phyloP scores from a whole-genome alignment of 164 flowering plant species.

The Nymphaea thermarum region DNA sequence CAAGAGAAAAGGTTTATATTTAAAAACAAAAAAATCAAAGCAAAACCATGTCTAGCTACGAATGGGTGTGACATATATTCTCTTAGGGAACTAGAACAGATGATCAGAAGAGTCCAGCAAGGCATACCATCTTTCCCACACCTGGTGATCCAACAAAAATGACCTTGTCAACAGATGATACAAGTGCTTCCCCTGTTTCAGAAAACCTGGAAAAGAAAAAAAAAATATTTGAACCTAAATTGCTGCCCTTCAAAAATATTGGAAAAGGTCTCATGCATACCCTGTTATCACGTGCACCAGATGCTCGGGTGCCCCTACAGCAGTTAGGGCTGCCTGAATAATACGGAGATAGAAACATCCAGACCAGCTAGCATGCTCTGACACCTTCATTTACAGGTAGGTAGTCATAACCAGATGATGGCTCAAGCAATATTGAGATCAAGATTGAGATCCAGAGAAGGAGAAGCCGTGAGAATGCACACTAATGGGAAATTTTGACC shows the following conservation, averaged over 20 bases:
- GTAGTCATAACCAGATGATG: background rate
- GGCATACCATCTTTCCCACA: constrained; percentile 77
- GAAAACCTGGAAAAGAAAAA: constrained; percentile 54
- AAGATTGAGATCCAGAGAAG: too few relatives aligned
- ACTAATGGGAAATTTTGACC: too few relatives aligned
- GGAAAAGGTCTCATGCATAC: constrained; percentile 20
- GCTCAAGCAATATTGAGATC: too few relatives aligned
- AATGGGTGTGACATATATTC: background rate
- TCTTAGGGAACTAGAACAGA: background rate
- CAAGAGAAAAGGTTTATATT: too few relatives aligned
- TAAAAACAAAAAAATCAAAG: background rate
- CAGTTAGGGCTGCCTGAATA: constrained; percentile 89
- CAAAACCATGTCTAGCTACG: background rate
- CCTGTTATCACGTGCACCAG: constrained; percentile 94
- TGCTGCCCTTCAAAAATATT: background rate
- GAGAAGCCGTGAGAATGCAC: too few relatives aligned
- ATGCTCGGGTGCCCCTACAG: constrained; percentile 94
- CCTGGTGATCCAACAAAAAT: constrained; percentile 98
- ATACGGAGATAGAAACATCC: constrained; percentile 86
- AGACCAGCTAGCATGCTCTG: constrained; percentile 99
- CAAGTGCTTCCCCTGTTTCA: constrained; percentile 95
- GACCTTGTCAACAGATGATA: constrained; percentile 92
- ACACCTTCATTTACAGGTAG: constrained; percentile 41
- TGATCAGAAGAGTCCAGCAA: background rate
- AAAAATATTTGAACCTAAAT: background rate